Evolutionary conservation across 768 basidiomycete species (phyloP).

Genomic region (Paxillus involutus): DNA sequence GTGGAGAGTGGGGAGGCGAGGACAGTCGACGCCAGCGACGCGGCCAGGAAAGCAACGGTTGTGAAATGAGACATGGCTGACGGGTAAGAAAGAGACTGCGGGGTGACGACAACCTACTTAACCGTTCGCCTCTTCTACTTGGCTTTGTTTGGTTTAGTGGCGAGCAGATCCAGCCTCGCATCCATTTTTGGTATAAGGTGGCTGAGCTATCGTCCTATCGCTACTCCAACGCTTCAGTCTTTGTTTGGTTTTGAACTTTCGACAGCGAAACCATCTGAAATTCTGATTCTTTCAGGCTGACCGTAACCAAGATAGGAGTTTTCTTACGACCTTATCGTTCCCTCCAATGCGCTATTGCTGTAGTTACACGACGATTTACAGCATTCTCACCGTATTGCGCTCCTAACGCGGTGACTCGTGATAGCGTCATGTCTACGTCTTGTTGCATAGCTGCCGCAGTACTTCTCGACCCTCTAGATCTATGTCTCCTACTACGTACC

Average conservation of each 20-base stretch:
- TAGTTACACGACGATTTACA: background rate
- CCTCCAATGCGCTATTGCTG: background rate
- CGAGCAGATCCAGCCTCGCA: background rate
- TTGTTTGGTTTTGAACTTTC: background rate
- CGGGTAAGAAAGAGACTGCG: slow-evolving; percentile 14
- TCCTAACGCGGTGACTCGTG: background rate
- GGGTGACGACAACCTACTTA: slow-evolving; percentile 21
- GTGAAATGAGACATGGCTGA: slow-evolving; percentile 36
- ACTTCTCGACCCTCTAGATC: too few species aligned
- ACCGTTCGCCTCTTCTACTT: slow-evolving; percentile 18
- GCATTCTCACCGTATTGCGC: background rate
- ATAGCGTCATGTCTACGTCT: background rate
- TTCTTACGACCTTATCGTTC: background rate
- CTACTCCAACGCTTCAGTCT: background rate
- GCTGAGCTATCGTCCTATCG: background rate
- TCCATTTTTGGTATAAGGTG: slow-evolving; percentile 1
- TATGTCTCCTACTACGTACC: too few species aligned
- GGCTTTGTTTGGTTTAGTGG: slow-evolving; percentile 31
- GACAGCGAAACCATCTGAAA: background rate
- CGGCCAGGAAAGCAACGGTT: slow-evolving; percentile 36
- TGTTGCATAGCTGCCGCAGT: too few species aligned
- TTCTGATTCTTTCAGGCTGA: too few species aligned
- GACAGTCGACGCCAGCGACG: slow-evolving; percentile 35
- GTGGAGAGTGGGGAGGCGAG: slow-evolving; percentile 48
- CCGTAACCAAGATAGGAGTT: background rate